Conservation (phyloP, 306 rosid genomes). For the Carpinus fangiana region DNA sequence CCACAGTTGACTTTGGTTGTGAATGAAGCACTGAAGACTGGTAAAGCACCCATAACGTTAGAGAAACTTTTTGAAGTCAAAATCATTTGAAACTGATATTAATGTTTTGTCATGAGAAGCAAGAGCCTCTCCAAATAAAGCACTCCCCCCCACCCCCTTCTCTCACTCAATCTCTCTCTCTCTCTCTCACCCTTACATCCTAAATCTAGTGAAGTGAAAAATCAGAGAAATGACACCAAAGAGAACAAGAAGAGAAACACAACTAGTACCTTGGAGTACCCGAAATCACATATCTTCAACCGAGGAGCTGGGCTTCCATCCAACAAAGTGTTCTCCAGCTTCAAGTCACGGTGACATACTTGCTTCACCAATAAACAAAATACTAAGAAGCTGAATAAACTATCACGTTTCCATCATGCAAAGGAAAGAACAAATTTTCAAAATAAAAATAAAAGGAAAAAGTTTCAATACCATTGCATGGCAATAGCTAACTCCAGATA, state of each 20-base stretch:
- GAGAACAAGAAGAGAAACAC: slow-evolving; percentile 14
- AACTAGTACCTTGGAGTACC: slow-evolving; percentile 76
- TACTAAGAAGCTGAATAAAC: slow-evolving; percentile 2
- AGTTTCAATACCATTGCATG: slow-evolving; percentile 77
- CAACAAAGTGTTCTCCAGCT: slow-evolving; percentile 89
- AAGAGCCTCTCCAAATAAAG: neutral
- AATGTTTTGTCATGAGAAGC: slow-evolving; percentile 2
- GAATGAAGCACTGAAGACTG: slow-evolving; percentile 97
- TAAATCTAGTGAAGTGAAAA: neutral
- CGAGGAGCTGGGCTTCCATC: slow-evolving; percentile 89
- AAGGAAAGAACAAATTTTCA: neutral
- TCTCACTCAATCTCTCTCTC: no score
- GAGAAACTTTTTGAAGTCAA: slow-evolving; percentile 1
- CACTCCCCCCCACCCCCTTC: no score
- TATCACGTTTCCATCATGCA: slow-evolving; percentile 9
- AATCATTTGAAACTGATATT: slow-evolving; percentile 1
- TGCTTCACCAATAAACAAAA: slow-evolving; percentile 58
- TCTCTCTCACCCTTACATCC: no score
- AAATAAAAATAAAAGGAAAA: slow-evolving; percentile 1
- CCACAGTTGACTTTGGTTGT: slow-evolving; percentile 95
- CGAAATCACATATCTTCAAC: slow-evolving; percentile 95
- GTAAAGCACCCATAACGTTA: slow-evolving; percentile 21
- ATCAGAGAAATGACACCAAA: slow-evolving; percentile 16
- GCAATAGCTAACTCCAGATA: slow-evolving; percentile 93
- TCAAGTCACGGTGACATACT: slow-evolving; percentile 96